These are phyloP conservation scores for Pugionium cornutum DNA, from an alignment of 345 rosid genomes.

Conservation along the genomic window DNA sequence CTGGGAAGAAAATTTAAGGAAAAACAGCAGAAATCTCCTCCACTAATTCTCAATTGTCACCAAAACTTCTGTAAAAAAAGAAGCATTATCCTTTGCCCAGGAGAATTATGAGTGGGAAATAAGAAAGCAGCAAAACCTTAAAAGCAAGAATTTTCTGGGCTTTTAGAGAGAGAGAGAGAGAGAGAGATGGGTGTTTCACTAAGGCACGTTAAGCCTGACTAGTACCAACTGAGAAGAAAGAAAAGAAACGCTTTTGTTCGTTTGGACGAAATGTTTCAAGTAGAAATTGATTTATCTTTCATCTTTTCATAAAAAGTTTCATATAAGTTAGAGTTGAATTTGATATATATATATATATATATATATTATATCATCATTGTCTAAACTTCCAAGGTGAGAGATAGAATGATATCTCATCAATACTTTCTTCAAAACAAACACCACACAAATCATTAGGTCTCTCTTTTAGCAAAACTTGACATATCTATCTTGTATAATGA, in stretches of 20 bases:
- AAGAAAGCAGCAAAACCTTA: constrained; percentile 24
- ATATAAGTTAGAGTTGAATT: no score
- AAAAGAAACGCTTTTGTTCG: constrained; percentile 14
- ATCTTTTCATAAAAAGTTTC: no score
- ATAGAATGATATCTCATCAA: no score
- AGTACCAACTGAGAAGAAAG: constrained; percentile 33
- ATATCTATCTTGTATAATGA: no score
- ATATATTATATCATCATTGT: no score
- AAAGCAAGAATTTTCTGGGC: constrained; percentile 26
- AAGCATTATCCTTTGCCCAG: background rate
- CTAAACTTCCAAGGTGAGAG: no score
- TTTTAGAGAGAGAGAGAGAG: constrained; percentile 22
- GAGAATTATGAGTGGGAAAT: constrained; percentile 9
- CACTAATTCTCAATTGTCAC: background rate
- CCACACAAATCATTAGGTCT: no score
- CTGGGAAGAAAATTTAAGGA: background rate
- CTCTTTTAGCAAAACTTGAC: no score
- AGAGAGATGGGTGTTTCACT: constrained; percentile 18
- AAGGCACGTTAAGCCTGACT: constrained; percentile 42
- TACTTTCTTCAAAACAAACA: no score
- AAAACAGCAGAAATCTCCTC: background rate
- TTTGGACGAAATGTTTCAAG: background rate
- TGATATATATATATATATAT: no score
- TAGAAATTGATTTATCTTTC: no score
- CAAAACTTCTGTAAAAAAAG: background rate